Evolutionary conservation across 768 basidiomycete species (phyloP), one percentile per base, ranked within the genome.

Genomic region (Tephrocybe sp.): DNA sequence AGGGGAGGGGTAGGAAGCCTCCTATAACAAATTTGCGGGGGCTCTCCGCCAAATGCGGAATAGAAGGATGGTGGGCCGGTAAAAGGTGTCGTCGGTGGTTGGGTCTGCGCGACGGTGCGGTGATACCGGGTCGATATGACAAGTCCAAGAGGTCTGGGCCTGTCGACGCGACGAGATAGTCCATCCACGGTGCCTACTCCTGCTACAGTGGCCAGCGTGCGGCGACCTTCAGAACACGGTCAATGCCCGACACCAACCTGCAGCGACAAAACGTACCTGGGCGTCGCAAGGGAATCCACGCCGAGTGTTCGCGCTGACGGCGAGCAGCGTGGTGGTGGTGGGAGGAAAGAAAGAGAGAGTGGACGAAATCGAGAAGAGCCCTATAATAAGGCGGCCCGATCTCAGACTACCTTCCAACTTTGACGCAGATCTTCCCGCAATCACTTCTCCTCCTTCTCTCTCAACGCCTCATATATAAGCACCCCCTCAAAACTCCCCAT

Each of bases 1-100:
- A 75, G 8, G 84, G 77, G 44, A 84, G 73, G 39, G 81, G 76
- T 21, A 73, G 61, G 58, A 79, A 78, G 30, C 66, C 69, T 55
- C 65, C 68, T 57, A 72, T 64, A 41, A 58, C 59, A 48, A 69
- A 57, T 48, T 62, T 62, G 39, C 57, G 62, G 40, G 57, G 45
- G 15, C 36, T 45, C 3, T 52, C 54, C 51, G 60, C 15, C 15
- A 25, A 28, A 32, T 46, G 9, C 36, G 57, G 53, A 30, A 43
- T 33, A 28, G 39, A 32, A 28, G 24, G 4, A 52, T 53, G 34
- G 15, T 26, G 34, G 9, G 54, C 30, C 37, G 41, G 18, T 11
- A 23, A 33, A 14, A 51, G 34, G 7, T 53, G 33, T 6, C 42
- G 39, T 39, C 55, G 52, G 37, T 24, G 2, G 38, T 41, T 48